A percentile compares a stretch with the other conserved stretches of the same genome.
Conservation (phyloP, 2,329 filamentous ascomycete species). For the Colletotrichum higginsianum region DNA sequence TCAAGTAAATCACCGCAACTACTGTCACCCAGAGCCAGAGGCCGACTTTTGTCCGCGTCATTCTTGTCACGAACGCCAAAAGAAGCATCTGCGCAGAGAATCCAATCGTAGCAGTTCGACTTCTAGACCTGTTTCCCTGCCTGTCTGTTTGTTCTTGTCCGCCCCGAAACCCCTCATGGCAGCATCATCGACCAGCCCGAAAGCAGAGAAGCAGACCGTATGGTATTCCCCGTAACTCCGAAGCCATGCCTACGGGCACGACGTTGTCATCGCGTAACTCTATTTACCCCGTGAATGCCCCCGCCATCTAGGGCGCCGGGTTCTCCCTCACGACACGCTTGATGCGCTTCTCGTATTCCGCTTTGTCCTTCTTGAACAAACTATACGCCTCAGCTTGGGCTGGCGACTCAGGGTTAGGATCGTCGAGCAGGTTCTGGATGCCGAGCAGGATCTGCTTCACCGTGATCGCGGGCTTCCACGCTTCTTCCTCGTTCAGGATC, state of each 20-base stretch:
- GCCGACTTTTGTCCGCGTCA: neutral
- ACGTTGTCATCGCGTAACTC: constrained; percentile 30
- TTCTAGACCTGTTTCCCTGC: neutral
- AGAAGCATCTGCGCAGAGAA: neutral
- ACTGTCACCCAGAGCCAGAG: neutral
- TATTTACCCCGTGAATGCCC: constrained; percentile 8
- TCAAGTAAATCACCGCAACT: neutral
- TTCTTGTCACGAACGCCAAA: neutral
- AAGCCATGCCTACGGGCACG: constrained; percentile 25
- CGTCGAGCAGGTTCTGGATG: constrained; percentile 95
- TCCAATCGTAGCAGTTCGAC: neutral
- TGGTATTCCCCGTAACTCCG: constrained; percentile 41
- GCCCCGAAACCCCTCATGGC: constrained; percentile 10
- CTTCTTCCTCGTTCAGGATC: constrained; percentile 98
- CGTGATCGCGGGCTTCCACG: constrained; percentile 98
- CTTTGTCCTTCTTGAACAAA: constrained; percentile 90
- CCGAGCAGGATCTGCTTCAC: constrained; percentile 98
- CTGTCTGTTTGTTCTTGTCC: constrained; percentile 2
- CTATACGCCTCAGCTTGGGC: constrained; percentile 98
- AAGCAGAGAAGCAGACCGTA: constrained; percentile 41
- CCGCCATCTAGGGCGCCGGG: constrained; percentile 74
- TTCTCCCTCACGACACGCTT: constrained; percentile 91
- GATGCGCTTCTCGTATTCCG: constrained; percentile 91
- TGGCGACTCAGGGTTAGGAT: constrained; percentile 96
- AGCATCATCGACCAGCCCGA: constrained; percentile 29